Percentiles rank a stretch among this genome's conserved stretches.
Evolutionary conservation across 345 rosid genomes (phyloP).

Genomic region (Eucalyptus sp.): DNA sequence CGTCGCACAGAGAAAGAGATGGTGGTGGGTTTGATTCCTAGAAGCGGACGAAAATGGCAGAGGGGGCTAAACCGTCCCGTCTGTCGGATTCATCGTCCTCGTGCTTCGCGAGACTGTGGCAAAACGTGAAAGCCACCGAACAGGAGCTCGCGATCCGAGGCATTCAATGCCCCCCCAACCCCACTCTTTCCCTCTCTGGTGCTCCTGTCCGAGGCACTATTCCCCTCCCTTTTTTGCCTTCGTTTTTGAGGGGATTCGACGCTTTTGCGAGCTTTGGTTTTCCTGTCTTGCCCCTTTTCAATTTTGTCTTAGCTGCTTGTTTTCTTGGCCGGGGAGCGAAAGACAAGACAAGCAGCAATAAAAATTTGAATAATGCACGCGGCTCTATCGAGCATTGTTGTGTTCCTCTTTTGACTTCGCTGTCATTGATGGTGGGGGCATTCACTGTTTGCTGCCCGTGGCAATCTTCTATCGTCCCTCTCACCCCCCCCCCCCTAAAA

Average conservation of each 20-base stretch:
- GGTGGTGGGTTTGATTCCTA: neutral
- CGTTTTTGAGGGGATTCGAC: neutral
- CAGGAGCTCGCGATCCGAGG: conserved; percentile 20
- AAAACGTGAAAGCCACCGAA: conserved; percentile 17
- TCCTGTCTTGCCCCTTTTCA: neutral
- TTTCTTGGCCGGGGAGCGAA: neutral
- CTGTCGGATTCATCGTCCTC: neutral
- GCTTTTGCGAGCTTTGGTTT: neutral
- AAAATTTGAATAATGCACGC: no score
- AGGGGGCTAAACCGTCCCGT: neutral
- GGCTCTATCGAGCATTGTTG: neutral
- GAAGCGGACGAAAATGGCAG: neutral
- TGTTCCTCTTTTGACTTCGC: neutral
- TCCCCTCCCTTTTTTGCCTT: neutral
- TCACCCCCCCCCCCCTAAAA: no score
- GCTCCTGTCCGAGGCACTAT: neutral
- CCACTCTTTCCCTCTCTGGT: neutral
- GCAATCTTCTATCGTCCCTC: no score
- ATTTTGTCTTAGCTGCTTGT: neutral
- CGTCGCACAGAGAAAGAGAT: neutral
- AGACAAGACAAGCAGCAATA: neutral
- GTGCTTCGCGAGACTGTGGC: neutral
- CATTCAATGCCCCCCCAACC: neutral
- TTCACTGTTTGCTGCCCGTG: no score
- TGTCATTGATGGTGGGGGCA: neutral